phyloP scores from a whole-genome alignment of 1,139 yeast species.

The Suhomyces bolitotheri region DNA sequence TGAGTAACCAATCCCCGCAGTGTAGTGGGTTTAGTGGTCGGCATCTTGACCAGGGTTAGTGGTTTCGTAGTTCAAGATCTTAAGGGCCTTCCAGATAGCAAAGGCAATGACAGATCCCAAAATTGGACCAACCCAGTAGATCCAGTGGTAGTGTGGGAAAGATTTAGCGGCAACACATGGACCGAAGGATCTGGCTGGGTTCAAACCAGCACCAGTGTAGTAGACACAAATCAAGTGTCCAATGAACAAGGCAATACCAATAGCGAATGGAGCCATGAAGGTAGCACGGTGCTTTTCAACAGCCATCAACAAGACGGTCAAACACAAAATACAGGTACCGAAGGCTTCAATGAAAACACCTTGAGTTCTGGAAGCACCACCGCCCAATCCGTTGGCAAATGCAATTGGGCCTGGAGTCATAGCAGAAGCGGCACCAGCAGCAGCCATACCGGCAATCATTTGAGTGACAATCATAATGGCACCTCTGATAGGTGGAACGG shows the following conservation, averaged over 20 bases:
- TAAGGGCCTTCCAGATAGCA: constrained; percentile 66
- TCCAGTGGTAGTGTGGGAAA: constrained; percentile 88
- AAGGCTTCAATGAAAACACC: constrained; percentile 84
- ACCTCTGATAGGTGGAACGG: constrained; percentile 74
- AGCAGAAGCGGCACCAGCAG: constrained; percentile 87
- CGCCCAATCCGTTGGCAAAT: constrained; percentile 73
- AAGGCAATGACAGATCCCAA: constrained; percentile 69
- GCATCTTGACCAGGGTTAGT: constrained; percentile 72
- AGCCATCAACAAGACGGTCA: constrained; percentile 79
- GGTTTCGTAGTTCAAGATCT: constrained; percentile 66
- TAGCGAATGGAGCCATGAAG: constrained; percentile 77
- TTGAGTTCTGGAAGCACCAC: constrained; percentile 69
- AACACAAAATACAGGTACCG: constrained; percentile 71
- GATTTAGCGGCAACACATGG: constrained; percentile 70
- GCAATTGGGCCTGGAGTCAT: constrained; percentile 81
- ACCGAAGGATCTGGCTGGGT: constrained; percentile 90
- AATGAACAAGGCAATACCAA: constrained; percentile 79
- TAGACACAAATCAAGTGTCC: constrained; percentile 81
- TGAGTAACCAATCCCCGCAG: background rate
- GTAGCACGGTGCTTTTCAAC: constrained; percentile 81
- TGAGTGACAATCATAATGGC: constrained; percentile 65
- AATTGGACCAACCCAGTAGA: constrained; percentile 87
- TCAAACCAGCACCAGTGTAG: constrained; percentile 90
- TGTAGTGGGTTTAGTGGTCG: constrained; percentile 14
- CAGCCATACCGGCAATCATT: constrained; percentile 85